Percentiles rank a stretch among this genome's conserved stretches.
Conservation (phyloP, 2,329 filamentous ascomycete genomes). For the Calonectria fujianensis region DNA sequence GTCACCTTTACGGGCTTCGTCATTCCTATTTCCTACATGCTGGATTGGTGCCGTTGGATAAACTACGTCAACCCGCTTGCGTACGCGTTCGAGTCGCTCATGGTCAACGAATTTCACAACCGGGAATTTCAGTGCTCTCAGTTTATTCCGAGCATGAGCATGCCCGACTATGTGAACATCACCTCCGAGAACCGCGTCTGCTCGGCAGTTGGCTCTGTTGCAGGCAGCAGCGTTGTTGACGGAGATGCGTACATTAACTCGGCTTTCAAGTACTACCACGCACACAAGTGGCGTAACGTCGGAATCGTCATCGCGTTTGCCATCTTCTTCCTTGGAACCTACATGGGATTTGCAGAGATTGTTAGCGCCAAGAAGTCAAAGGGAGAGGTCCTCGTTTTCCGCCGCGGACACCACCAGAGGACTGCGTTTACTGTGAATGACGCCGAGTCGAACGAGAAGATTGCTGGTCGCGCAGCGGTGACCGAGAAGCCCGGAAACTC, state of each 20-base stretch:
- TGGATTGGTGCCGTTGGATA: constrained; percentile 80
- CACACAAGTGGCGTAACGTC: constrained; percentile 73
- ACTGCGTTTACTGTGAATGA: constrained; percentile 14
- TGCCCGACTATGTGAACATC: constrained; percentile 54
- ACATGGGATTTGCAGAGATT: constrained; percentile 71
- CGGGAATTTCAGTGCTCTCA: constrained; percentile 55
- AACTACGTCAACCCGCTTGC: constrained; percentile 78
- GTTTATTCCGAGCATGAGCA: constrained; percentile 45
- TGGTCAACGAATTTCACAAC: constrained; percentile 78
- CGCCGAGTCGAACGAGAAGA: constrained; percentile 39
- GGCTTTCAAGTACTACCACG: constrained; percentile 65
- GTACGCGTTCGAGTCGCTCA: constrained; percentile 78
- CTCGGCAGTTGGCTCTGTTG: constrained; percentile 65
- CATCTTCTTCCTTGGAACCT: constrained; percentile 66
- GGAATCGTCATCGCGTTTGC: constrained; percentile 73
- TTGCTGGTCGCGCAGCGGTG: constrained; percentile 29
- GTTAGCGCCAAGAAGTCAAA: constrained; percentile 71
- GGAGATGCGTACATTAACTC: constrained; percentile 68
- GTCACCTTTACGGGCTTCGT: constrained; percentile 69
- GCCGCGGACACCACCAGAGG: constrained; percentile 60
- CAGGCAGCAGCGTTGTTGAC: constrained; percentile 65
- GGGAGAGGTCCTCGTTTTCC: constrained; percentile 77
- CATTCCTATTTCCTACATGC: constrained; percentile 67
- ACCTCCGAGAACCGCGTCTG: constrained; percentile 63
- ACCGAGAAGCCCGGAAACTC: constrained; percentile 44